These are phyloP conservation scores for Hypoxylon sp. DNA, from an alignment of 2,329 filamentous ascomycete species.

Conservation along the genomic window DNA sequence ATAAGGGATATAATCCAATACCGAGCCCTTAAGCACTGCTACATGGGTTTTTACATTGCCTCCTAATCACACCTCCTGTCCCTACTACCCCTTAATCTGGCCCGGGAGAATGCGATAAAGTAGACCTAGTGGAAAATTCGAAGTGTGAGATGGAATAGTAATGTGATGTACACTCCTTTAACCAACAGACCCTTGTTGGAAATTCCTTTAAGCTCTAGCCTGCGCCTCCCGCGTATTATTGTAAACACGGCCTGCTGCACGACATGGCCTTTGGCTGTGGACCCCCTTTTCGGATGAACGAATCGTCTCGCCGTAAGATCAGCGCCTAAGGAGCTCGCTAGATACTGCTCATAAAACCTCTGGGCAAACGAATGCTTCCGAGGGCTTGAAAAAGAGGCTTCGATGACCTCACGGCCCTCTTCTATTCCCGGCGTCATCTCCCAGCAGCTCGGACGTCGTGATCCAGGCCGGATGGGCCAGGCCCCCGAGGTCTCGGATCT, in stretches of 20 bases:
- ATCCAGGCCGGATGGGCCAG: slow-evolving; percentile 34
- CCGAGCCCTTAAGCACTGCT: slow-evolving; percentile 27
- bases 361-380: slow-evolving; percentile 35
- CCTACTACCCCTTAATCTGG: slow-evolving; percentile 38
- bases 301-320: slow-evolving; percentile 37
- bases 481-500: slow-evolving; percentile 43
- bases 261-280: slow-evolving; percentile 47
- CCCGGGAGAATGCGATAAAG: slow-evolving; percentile 28
- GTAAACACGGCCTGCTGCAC: slow-evolving; percentile 50
- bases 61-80: slow-evolving; percentile 30
- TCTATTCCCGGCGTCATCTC: slow-evolving; percentile 38
- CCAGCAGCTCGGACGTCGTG: slow-evolving; percentile 45
- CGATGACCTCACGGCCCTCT: slow-evolving; percentile 49
- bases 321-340: slow-evolving; percentile 30
- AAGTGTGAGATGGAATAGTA: slow-evolving; percentile 36
- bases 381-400: slow-evolving; percentile 40
- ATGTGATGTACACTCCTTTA: slow-evolving; percentile 23
- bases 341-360: slow-evolving; percentile 31
- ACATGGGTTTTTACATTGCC: slow-evolving; percentile 31
- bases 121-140: slow-evolving; percentile 24
- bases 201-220: slow-evolving; percentile 30
- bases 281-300: slow-evolving; percentile 37
- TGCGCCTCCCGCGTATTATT: slow-evolving; percentile 38
- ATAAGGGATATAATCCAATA: slow-evolving; percentile 39
- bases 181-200: slow-evolving; percentile 32